Evolutionary conservation across 306 rosid genomes (phyloP).

Genomic region (Quercus cerris): DNA sequence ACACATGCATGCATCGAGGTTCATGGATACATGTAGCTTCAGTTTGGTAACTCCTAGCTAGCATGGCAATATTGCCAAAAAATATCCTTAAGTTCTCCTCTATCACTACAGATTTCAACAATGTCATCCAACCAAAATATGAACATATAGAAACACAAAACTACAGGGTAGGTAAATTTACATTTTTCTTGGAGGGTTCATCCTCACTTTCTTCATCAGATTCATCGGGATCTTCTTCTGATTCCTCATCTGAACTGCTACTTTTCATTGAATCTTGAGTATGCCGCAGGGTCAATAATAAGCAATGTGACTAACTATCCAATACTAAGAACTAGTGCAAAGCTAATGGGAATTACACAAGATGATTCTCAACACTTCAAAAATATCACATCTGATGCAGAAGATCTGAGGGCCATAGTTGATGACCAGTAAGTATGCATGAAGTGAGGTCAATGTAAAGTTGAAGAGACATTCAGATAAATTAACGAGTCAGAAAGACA

Average conservation of each 20-base stretch:
- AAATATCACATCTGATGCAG: too few relatives aligned
- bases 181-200: constrained; percentile 38
- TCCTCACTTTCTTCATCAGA: constrained; percentile 20
- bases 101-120: background rate
- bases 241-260: constrained; percentile 30
- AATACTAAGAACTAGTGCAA: background rate
- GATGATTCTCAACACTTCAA: too few relatives aligned
- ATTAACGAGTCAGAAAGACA: too few relatives aligned
- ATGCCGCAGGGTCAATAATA: constrained; percentile 14
- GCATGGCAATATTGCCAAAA: too few relatives aligned
- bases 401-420: too few relatives aligned
- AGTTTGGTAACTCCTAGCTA: too few relatives aligned
- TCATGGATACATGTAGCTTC: too few relatives aligned
- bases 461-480: too few relatives aligned
- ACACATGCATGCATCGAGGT: too few relatives aligned
- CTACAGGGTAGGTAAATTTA: background rate
- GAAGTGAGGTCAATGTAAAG: too few relatives aligned
- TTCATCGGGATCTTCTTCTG: constrained; percentile 34
- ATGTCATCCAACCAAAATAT: background rate
- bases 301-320: background rate
- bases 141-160: background rate
- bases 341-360: background rate
- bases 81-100: background rate
- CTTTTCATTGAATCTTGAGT: constrained; percentile 16
- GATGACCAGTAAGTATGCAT: too few relatives aligned